Percentiles rank a stretch among this genome's conserved stretches.
These are phyloP conservation scores for Cadophora sp. DNA, from an alignment of 2,329 filamentous ascomycete species.

Conservation along the genomic window DNA sequence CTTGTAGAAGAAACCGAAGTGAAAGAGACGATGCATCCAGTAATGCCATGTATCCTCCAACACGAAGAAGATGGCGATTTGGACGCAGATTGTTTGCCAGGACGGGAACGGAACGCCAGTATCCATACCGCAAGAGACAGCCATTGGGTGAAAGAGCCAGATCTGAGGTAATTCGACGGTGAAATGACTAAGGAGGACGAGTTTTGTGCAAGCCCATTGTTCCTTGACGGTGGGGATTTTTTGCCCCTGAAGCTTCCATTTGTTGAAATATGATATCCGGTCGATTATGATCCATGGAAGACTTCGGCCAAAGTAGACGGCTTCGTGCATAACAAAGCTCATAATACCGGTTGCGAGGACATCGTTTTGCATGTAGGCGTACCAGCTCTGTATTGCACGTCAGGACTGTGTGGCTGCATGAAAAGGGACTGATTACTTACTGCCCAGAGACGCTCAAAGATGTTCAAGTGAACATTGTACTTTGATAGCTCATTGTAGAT, in stretches of 20 bases:
- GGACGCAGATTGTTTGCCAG: conserved; percentile 83
- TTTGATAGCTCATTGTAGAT: conserved; percentile 70
- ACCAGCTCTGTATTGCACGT: conserved; percentile 71
- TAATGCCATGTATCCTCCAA: conserved; percentile 99
- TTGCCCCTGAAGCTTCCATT: conserved; percentile 87
- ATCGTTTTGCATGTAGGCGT: conserved; percentile 98
- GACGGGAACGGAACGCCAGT: conserved; percentile 91
- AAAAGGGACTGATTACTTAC: conserved; percentile 55
- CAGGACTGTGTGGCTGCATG: conserved; percentile 32
- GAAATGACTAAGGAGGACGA: conserved; percentile 94
- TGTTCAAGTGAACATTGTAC: conserved; percentile 81
- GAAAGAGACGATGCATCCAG: conserved; percentile 90
- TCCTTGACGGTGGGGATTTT: conserved; percentile 94
- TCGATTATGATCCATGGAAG: conserved; percentile 95
- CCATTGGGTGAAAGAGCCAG: conserved; percentile 98
- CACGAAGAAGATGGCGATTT: conserved; percentile 93
- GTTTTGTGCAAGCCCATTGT: conserved; percentile 91
- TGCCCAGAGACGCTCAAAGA: conserved; percentile 88
- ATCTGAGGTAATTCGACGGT: conserved; percentile 98
- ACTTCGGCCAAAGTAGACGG: conserved; percentile 88
- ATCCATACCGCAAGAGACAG: conserved; percentile 87
- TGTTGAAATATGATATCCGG: conserved; percentile 82
- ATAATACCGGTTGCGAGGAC: conserved; percentile 95
- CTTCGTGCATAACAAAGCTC: conserved; percentile 95
- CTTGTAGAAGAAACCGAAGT: conserved; percentile 96